Evolutionary conservation across 2,329 filamentous ascomycete species (phyloP), one percentile per base, ranked within the genome.

Genomic region (Penicillium sclerotiorum): DNA sequence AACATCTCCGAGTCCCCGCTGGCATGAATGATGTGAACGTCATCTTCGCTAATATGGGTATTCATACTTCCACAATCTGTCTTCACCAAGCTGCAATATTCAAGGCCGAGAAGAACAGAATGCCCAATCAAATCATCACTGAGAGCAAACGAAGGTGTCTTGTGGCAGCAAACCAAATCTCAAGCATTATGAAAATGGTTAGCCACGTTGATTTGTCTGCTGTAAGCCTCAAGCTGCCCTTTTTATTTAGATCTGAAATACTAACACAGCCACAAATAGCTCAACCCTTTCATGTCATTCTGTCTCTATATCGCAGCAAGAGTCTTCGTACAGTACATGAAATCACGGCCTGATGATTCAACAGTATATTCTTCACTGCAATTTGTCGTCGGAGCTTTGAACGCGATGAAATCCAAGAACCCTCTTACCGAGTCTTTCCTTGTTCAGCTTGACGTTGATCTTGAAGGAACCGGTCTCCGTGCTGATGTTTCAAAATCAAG

Each of bases 61-160:
- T 99, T 25, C 92, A 97, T 68, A 96, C 94, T 0, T 95, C 92
- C 1, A 91, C 90, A 1, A 97, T 99, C 46, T 97, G 93, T 69
- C 77, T 99, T n/a, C 94, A 99, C 65, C 94, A 99, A 73, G 94
- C 93, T 2, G 94, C 94, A 21, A 97, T 99, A 17, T 96, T 93
- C 80, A 97, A 96, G 68, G 91, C 92, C 0, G 93, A 97, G 63
- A 94, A 91, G 73, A 88, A 96, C 70, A 83, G 85, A 45, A 76
- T 96, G 53, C 86, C 90, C 1, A 76, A 81, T 1, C 86, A 87
- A 15, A 86, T 96, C 39, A 86, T 89, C 56, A 85, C 88, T 1
- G 93, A 97, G 67, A 96, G 92, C 70, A 96, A 96, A 70, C 84
- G 94, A 12, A 83, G 94, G 53, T 97, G 94, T 63, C 90, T 97